Evolutionary conservation across 2,329 filamentous ascomycete species (phyloP).

Genomic region (Parasarocladium wereldwijsianum): DNA sequence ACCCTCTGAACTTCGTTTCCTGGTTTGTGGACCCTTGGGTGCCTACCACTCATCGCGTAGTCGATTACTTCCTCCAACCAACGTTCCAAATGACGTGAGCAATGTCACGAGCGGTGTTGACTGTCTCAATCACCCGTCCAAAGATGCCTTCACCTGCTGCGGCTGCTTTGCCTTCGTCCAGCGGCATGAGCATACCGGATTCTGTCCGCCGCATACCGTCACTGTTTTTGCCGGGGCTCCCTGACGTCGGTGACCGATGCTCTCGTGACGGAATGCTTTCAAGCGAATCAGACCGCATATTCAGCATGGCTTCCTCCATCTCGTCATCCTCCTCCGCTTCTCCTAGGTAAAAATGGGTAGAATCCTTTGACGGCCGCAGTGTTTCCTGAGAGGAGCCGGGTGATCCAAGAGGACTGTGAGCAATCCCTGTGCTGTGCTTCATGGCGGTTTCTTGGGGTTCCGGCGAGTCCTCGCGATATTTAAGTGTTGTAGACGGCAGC

Average conservation of each 20-base stretch:
- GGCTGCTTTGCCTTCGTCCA: conserved; percentile 55
- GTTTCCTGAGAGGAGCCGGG: conserved; percentile 77
- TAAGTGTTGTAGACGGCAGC: conserved; percentile 74
- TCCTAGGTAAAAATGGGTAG: conserved; percentile 47
- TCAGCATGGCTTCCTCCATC: conserved; percentile 20
- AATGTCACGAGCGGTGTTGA: conserved; percentile 58
- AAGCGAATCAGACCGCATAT: too few relatives aligned
- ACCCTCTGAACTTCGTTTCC: too few relatives aligned
- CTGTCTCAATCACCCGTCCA: conserved; percentile 67
- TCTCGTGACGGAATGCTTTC: too few relatives aligned
- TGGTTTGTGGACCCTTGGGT: too few relatives aligned
- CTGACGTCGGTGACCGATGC: conserved; percentile 32
- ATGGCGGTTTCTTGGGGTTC: conserved; percentile 48
- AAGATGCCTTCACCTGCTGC: conserved; percentile 49
- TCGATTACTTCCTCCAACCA: conserved; percentile 43
- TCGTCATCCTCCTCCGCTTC: conserved; percentile 44
- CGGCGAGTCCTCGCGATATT: conserved; percentile 65
- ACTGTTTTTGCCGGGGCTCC: conserved; percentile 34
- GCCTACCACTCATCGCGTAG: too few relatives aligned
- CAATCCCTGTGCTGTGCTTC: conserved; percentile 39
- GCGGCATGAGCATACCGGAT: conserved; percentile 87
- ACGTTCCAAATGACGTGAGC: conserved; percentile 61
- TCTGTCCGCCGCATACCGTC: conserved; percentile 60
- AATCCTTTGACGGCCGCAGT: conserved; percentile 53
- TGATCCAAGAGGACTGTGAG: conserved; percentile 39